These are phyloP conservation scores for Pseudocercospora fuligena DNA, from an alignment of 2,329 filamentous ascomycete species.

Conservation along the genomic window DNA sequence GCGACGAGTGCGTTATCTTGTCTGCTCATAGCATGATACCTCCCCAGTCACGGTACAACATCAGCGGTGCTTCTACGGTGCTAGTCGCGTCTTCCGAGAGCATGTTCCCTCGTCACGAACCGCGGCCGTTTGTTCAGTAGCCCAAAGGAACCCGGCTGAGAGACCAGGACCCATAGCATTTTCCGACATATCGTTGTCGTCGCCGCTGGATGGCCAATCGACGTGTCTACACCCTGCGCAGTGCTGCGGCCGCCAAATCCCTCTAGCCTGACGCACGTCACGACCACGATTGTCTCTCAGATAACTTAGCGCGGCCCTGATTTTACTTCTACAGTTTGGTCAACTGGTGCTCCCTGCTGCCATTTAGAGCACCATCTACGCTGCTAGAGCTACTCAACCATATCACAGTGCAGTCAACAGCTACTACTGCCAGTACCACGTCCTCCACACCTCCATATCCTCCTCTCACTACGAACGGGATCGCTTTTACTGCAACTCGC, in stretches of 20 bases:
- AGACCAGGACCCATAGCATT: constrained; percentile 4
- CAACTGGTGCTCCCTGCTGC: not conserved
- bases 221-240: not conserved
- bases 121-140: not conserved
- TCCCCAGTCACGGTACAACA: not conserved
- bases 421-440: not conserved
- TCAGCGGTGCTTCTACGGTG: constrained; percentile 9
- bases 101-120: constrained; percentile 4
- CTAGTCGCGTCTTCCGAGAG: constrained; percentile 7
- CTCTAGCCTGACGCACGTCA: not conserved
- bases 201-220: constrained; percentile 1
- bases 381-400: not conserved
- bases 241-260: not conserved
- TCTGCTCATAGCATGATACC: not conserved
- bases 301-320: constrained; percentile 3
- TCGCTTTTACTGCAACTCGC: constrained; percentile 6
- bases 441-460: not conserved
- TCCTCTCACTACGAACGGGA: not conserved
- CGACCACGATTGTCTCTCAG: not conserved
- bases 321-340: constrained; percentile 1
- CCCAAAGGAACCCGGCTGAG: not conserved
- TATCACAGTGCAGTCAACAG: not conserved
- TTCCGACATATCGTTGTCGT: constrained; percentile 1
- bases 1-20: not conserved
- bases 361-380: not conserved